These are phyloP conservation scores for Talaromyces sp. DNA, from an alignment of 2,329 filamentous ascomycete species.

Conservation along the genomic window DNA sequence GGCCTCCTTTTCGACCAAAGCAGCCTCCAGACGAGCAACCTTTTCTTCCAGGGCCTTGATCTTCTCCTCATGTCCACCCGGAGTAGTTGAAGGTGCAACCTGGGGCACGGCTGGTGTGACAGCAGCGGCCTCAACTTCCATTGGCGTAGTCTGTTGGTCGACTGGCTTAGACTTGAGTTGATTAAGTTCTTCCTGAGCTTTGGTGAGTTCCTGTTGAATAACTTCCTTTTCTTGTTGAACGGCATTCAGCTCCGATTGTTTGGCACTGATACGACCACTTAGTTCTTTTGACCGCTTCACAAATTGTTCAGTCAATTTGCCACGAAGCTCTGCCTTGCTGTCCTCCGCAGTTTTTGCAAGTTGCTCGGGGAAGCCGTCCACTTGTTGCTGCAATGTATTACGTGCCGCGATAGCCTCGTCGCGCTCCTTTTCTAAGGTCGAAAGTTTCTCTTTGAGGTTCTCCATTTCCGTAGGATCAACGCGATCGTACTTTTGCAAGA, in stretches of 20 bases:
- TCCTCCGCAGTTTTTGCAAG: constrained; percentile 45
- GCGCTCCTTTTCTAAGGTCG: constrained; percentile 63
- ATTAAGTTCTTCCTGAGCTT: constrained; percentile 58
- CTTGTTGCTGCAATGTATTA: constrained; percentile 50
- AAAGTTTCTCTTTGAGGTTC: constrained; percentile 75
- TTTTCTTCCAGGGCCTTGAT: constrained; percentile 61
- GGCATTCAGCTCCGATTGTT: constrained; percentile 48
- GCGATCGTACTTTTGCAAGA: constrained; percentile 91
- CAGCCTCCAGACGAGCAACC: constrained; percentile 52
- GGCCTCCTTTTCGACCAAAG: constrained; percentile 50
- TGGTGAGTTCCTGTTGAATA: constrained; percentile 65
- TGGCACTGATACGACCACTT: constrained; percentile 58
- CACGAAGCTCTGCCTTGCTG: constrained; percentile 49
- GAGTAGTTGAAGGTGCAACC: constrained; percentile 21
- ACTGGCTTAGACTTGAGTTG: constrained; percentile 53
- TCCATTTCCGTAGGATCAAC: constrained; percentile 93
- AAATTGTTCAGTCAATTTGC: constrained; percentile 48
- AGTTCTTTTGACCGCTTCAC: constrained; percentile 62
- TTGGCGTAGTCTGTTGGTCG: constrained; percentile 34
- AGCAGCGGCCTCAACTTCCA: constrained; percentile 53
- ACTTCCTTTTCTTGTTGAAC: constrained; percentile 62
- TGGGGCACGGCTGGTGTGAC: constrained; percentile 21
- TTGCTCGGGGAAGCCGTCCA: constrained; percentile 48
- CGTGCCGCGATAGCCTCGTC: constrained; percentile 60
- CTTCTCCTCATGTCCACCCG: constrained; percentile 51